Conservation (phyloP, 2,329 filamentous ascomycete genomes). For the Phialocephala subalpina region DNA sequence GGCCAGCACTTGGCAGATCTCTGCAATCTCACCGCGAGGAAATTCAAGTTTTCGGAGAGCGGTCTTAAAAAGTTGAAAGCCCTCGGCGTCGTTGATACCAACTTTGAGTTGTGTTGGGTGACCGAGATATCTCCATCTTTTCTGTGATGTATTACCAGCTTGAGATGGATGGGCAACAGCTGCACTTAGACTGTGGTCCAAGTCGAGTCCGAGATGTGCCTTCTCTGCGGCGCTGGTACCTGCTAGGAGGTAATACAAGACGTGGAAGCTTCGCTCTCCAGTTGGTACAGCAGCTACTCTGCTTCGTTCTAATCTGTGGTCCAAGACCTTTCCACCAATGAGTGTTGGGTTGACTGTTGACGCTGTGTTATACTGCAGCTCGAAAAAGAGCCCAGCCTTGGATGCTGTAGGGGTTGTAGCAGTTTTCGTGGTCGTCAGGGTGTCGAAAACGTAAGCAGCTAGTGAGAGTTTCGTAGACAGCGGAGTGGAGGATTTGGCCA, state of each 20-base stretch:
- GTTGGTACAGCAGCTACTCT: constrained; percentile 92
- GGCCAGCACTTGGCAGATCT: constrained; percentile 94
- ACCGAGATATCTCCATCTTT: constrained; percentile 94
- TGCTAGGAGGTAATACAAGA: constrained; percentile 92
- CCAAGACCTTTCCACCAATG: constrained; percentile 92
- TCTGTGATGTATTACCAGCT: constrained; percentile 60
- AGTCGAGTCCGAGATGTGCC: constrained; percentile 74
- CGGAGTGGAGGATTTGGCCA: constrained; percentile 91
- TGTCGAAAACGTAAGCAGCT: constrained; percentile 94
- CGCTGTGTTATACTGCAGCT: constrained; percentile 94
- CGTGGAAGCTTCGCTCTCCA: constrained; percentile 95
- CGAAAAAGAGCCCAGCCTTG: constrained; percentile 93
- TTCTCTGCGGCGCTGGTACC: constrained; percentile 93
- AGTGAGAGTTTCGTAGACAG: constrained; percentile 92
- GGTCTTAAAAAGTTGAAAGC: constrained; percentile 97
- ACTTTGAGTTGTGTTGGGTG: constrained; percentile 97
- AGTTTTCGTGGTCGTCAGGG: constrained; percentile 95
- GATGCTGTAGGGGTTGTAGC: constrained; percentile 94
- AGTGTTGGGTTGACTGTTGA: constrained; percentile 85
- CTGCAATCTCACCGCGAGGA: constrained; percentile 89
- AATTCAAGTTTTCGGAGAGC: constrained; percentile 95
- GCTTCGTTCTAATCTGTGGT: constrained; percentile 91
- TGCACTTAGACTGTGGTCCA: constrained; percentile 52
- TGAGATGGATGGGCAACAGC: constrained; percentile 47
- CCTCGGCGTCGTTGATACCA: constrained; percentile 93